Conservation (phyloP, 2,329 filamentous ascomycete species). For the Cytospora schulzeri region DNA sequence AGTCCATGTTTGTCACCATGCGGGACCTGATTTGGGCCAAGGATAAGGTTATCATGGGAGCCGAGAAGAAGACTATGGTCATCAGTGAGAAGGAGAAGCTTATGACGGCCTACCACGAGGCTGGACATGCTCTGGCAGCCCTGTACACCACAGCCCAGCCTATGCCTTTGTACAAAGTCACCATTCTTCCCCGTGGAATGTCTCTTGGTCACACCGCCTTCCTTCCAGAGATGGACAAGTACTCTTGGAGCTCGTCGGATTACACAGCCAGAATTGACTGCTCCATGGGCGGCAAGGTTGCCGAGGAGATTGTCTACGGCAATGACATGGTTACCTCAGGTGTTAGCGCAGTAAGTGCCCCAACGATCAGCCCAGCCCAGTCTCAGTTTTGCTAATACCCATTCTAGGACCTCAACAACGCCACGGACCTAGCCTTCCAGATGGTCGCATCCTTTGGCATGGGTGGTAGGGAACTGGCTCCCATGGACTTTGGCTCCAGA, state of each 20-base stretch:
- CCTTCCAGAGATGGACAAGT: constrained; percentile 89
- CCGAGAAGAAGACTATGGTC: constrained; percentile 85
- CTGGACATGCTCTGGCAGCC: constrained; percentile 88
- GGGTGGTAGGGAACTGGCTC: constrained; percentile 76
- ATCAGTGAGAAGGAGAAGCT: constrained; percentile 94
- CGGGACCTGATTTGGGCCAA: constrained; percentile 95
- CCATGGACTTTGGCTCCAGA: constrained; percentile 82
- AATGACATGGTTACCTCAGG: constrained; percentile 90
- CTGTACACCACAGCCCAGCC: constrained; percentile 75
- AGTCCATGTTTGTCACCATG: constrained; percentile 73
- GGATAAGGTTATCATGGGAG: constrained; percentile 96
- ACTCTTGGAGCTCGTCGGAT: constrained; percentile 83
- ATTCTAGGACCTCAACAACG: constrained; percentile 76
- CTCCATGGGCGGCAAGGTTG: constrained; percentile 76
- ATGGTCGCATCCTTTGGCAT: constrained; percentile 92
- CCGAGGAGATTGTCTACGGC: constrained; percentile 86
- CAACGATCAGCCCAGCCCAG: background rate
- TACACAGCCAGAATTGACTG: constrained; percentile 71
- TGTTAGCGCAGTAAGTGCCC: constrained; percentile 68
- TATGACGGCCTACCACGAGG: constrained; percentile 97
- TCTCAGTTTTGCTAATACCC: constrained; percentile 33
- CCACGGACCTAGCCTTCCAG: constrained; percentile 79
- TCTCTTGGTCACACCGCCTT: constrained; percentile 85
- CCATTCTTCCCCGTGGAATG: constrained; percentile 88
- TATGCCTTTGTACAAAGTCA: constrained; percentile 91